A percentile compares a stretch with the other conserved stretches of the same genome.
Conservation (phyloP, 2,329 filamentous ascomycete genomes). For the Pseudocercospora eumusae region DNA sequence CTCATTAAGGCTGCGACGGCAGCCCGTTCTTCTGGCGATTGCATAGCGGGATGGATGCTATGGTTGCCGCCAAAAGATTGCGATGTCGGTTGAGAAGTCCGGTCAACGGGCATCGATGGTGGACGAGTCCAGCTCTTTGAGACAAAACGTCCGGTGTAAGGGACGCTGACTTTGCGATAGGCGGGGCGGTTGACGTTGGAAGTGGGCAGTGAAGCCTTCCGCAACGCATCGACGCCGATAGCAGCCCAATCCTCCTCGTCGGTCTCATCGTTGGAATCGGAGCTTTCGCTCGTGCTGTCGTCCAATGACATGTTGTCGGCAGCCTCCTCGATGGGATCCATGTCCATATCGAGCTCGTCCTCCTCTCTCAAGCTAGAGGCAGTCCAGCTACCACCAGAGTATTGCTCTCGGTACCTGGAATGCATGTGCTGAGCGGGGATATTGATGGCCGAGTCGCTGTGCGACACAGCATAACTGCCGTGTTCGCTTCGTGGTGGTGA, state of each 20-base stretch:
- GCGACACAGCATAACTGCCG: conserved; percentile 40
- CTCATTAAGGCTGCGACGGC: conserved; percentile 78
- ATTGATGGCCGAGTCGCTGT: conserved; percentile 39
- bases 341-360: conserved; percentile 57
- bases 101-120: conserved; percentile 30
- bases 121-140: conserved; percentile 32
- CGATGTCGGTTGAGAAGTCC: conserved; percentile 8
- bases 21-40: conserved; percentile 73
- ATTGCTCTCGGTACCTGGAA: conserved; percentile 34
- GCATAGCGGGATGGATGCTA: conserved; percentile 20
- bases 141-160: conserved; percentile 33
- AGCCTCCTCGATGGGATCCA: conserved; percentile 76
- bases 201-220: conserved; percentile 58
- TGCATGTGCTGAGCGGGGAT: conserved; percentile 33
- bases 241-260: conserved; percentile 96
- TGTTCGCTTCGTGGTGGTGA: conserved; percentile 57
- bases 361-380: conserved; percentile 69
- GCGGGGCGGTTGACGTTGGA: conserved; percentile 32
- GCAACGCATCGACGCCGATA: conserved; percentile 81
- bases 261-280: conserved; percentile 65
- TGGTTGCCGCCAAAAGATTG: conserved; percentile 7
- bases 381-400: conserved; percentile 62
- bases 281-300: conserved; percentile 44
- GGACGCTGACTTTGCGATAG: conserved; percentile 37
- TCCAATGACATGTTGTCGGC: conserved; percentile 94